Conservation (phyloP, 176 grass and related monocot genomes). For the Canna indica region DNA sequence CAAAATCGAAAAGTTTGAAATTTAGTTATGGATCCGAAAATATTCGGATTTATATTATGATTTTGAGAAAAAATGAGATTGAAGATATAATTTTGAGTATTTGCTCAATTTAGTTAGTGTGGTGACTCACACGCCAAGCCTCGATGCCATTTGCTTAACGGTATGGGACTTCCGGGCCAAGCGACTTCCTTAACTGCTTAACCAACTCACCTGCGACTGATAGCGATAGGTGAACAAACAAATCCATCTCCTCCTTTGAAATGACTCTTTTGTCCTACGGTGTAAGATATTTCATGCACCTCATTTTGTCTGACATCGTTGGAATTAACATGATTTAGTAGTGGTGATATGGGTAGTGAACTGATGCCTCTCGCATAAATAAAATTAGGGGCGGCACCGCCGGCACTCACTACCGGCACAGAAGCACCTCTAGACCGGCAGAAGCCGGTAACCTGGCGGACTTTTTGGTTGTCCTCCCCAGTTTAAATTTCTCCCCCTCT, state of each 20-base stretch:
- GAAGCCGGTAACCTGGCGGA: not conserved
- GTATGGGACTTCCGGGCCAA: not conserved
- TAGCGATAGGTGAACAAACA: not conserved
- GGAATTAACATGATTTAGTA: not conserved
- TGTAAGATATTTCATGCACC: not conserved
- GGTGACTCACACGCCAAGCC: too few relatives aligned
- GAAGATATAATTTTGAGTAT: too few relatives aligned
- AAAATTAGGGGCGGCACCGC: not conserved
- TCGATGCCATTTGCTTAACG: not conserved
- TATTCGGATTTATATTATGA: too few relatives aligned
- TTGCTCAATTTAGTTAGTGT: too few relatives aligned
- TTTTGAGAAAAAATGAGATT: too few relatives aligned
- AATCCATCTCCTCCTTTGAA: not conserved
- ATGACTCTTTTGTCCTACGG: not conserved
- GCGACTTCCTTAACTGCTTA: not conserved
- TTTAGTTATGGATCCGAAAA: too few relatives aligned
- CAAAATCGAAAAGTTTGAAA: too few relatives aligned
- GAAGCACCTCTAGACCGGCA: not conserved
- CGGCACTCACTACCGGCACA: not conserved
- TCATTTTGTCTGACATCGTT: not conserved
- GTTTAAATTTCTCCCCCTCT: not conserved
- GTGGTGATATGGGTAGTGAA: not conserved
- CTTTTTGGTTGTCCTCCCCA: not conserved
- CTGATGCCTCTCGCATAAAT: not conserved
- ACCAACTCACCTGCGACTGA: not conserved